These are phyloP conservation scores for Penicillium cinerascens DNA, from an alignment of 495 filamentous ascomycete species.

Conservation along the genomic window DNA sequence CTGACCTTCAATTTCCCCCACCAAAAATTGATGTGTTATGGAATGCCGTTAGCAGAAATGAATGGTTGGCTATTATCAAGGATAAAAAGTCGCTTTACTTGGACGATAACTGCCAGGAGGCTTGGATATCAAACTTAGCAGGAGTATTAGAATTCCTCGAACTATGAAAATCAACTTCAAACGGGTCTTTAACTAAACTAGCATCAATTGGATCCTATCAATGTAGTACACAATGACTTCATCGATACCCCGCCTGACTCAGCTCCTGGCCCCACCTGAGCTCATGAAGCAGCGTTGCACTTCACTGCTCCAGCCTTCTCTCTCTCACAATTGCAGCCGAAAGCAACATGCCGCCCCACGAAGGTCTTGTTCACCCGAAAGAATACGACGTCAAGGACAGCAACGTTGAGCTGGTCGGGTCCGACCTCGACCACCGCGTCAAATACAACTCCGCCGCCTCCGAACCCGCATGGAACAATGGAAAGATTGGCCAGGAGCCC, in stretches of 20 bases:
- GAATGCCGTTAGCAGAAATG: constrained; percentile 15
- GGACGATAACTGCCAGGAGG: constrained; percentile 1
- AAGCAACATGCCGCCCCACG: constrained; percentile 50
- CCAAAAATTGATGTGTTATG: constrained; percentile 21
- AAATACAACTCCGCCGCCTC: constrained; percentile 58
- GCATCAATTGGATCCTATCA: too few species aligned
- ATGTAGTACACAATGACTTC: neutral
- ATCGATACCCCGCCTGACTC: neutral
- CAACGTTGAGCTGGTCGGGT: constrained; percentile 59
- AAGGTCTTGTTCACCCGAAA: constrained; percentile 54
- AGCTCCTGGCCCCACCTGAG: neutral
- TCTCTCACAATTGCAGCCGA: neutral
- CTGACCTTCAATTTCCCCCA: constrained; percentile 31
- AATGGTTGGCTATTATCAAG: constrained; percentile 15
- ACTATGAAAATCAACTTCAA: neutral
- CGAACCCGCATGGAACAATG: constrained; percentile 61
- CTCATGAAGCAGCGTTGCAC: neutral
- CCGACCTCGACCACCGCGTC: constrained; percentile 57
- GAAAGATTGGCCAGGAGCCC: constrained; percentile 39
- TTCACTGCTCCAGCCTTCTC: neutral
- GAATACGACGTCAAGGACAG: constrained; percentile 61
- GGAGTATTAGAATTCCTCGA: constrained; percentile 1
- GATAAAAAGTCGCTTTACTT: neutral
- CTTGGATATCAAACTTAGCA: constrained; percentile 25
- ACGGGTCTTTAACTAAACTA: too few species aligned